Percentiles rank a stretch among this genome's conserved stretches.
phyloP scores from a whole-genome alignment of 345 rosid species.

The Iberis pinnata region DNA sequence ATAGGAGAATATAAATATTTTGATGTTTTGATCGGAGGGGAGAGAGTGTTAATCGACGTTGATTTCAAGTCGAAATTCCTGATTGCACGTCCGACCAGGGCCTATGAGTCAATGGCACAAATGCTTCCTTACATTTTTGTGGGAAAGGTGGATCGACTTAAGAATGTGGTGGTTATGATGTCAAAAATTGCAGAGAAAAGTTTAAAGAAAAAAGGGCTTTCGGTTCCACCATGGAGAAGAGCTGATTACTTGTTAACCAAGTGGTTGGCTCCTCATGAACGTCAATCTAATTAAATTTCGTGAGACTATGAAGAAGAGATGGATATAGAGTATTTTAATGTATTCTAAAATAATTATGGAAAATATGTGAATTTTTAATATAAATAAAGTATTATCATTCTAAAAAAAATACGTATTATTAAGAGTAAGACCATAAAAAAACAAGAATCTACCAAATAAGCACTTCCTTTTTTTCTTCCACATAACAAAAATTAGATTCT shows the following conservation, averaged over 20 bases:
- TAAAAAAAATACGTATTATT: no score
- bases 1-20: conserved; percentile 65
- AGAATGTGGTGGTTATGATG: conserved; percentile 41
- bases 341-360: no score
- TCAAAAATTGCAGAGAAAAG: conserved; percentile 73
- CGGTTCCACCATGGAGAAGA: conserved; percentile 73
- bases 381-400: no score
- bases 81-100: conserved; percentile 61
- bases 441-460: no score
- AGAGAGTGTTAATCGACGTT: conserved; percentile 54
- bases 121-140: conserved; percentile 58
- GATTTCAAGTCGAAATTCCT: conserved; percentile 73
- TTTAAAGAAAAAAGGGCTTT: conserved; percentile 69
- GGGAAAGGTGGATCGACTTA: conserved; percentile 58
- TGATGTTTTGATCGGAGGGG: conserved; percentile 51
- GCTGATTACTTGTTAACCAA: conserved; percentile 55
- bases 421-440: no score
- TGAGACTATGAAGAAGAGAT: not conserved
- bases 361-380: no score
- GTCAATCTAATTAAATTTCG: conserved; percentile 1
- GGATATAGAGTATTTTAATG: no score
- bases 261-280: conserved; percentile 50
- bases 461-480: no score
- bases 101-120: conserved; percentile 45
- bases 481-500: no score